A percentile compares a stretch with the other conserved stretches of the same genome.
Conservation (phyloP, 257 asterid genomes). For the Solanum clarkiae region DNA sequence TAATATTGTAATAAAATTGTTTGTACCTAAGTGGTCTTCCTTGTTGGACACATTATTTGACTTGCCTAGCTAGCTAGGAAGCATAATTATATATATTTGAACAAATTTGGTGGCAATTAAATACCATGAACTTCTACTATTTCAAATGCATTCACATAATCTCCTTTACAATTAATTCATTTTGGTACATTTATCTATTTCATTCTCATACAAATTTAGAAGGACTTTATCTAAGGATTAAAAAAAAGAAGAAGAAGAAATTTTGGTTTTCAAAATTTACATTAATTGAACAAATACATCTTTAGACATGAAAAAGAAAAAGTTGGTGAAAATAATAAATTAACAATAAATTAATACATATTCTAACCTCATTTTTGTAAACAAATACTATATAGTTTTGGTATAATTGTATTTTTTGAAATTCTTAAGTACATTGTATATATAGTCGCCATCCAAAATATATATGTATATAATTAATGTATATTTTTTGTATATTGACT, state of each 20-base stretch:
- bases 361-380: not conserved
- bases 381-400: not conserved
- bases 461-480: not conserved
- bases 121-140: not conserved
- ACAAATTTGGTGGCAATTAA: not conserved
- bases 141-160: not conserved
- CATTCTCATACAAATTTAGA: not conserved
- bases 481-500: no score
- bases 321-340: not conserved
- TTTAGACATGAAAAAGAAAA: not conserved
- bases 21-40: not conserved
- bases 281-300: not conserved
- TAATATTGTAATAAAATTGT: not conserved
- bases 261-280: not conserved
- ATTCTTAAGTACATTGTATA: not conserved
- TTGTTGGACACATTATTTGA: not conserved
- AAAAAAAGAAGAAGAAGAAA: not conserved
- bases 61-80: not conserved
- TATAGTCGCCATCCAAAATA: not conserved
- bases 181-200: not conserved
- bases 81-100: not conserved
- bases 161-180: not conserved
- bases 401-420: not conserved
- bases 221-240: not conserved
- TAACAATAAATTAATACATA: not conserved